Conservation (phyloP, 805 yeast species). For the Candida patagonica region DNA sequence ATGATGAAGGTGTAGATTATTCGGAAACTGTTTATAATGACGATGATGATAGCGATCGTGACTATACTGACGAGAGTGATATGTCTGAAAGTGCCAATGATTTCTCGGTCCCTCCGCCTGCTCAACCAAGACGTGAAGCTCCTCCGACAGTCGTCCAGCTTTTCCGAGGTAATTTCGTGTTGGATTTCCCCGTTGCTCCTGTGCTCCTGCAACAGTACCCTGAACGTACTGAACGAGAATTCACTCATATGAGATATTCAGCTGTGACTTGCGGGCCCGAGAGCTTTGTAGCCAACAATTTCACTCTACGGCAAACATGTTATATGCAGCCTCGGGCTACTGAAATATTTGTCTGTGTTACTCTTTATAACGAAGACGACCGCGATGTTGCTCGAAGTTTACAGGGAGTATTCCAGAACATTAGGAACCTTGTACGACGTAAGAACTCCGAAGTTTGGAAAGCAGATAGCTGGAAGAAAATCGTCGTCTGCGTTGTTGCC, state of each 20-base stretch:
- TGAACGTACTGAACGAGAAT: constrained; percentile 48
- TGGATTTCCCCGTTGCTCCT: constrained; percentile 84
- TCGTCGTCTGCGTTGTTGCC: constrained; percentile 79
- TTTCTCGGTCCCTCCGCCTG: constrained; percentile 16
- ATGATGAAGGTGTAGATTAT: not conserved
- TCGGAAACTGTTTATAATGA: constrained; percentile 13
- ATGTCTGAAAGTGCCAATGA: constrained; percentile 8
- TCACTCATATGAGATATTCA: constrained; percentile 81
- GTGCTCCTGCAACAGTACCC: constrained; percentile 49
- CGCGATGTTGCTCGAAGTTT: constrained; percentile 72
- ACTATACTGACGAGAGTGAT: constrained; percentile 18
- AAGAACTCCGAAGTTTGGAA: constrained; percentile 76
- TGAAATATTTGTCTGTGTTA: constrained; percentile 75
- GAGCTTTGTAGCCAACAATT: constrained; percentile 50
- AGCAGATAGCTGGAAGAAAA: constrained; percentile 89
- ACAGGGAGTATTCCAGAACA: constrained; percentile 84
- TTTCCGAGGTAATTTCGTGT: constrained; percentile 69
- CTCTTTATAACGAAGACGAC: constrained; percentile 88
- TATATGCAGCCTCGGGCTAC: constrained; percentile 73
- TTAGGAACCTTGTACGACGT: constrained; percentile 60
- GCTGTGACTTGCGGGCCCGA: constrained; percentile 91
- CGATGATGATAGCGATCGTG: constrained; percentile 11
- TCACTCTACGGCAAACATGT: constrained; percentile 74
- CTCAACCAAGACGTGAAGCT: constrained; percentile 26
- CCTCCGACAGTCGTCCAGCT: constrained; percentile 40